Percentiles rank a stretch among this genome's conserved stretches.
phyloP scores from a whole-genome alignment of 2,329 filamentous ascomycete species.

The Sarocladium kiliense region DNA sequence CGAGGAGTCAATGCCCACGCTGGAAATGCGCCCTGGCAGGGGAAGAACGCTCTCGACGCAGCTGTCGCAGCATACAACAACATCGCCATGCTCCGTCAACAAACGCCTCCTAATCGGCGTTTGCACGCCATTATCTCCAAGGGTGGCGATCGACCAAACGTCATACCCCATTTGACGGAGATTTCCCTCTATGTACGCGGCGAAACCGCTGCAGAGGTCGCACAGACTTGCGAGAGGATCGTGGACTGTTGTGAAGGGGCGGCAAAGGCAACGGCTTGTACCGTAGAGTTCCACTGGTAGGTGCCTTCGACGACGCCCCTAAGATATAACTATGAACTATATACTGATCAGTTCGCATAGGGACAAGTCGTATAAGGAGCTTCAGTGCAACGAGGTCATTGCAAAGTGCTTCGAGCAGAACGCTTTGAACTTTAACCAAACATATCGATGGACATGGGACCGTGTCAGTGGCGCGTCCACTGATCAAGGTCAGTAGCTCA shows the following conservation, averaged over 20 bases:
- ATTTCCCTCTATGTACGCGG: slow-evolving; percentile 21
- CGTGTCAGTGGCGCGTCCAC: slow-evolving; percentile 2
- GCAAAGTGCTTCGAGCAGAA: slow-evolving; percentile 20
- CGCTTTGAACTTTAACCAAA: slow-evolving; percentile 21
- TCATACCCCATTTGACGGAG: slow-evolving; percentile 41
- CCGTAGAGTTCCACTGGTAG: slow-evolving; percentile 28
- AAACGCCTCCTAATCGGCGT: slow-evolving; percentile 40
- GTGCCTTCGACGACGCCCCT: slow-evolving; percentile 22
- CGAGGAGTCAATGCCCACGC: slow-evolving; percentile 41
- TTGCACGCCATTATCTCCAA: slow-evolving; percentile 44
- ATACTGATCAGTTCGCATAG: slow-evolving; percentile 17
- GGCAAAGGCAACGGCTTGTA: slow-evolving; percentile 23
- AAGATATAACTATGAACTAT: slow-evolving; percentile 15
- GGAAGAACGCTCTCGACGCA: slow-evolving; percentile 45
- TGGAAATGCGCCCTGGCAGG: slow-evolving; percentile 42
- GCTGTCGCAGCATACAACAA: slow-evolving; percentile 34
- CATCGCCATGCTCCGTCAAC: slow-evolving; percentile 43
- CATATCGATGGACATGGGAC: neutral
- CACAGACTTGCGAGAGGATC: slow-evolving; percentile 18
- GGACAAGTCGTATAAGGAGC: slow-evolving; percentile 17
- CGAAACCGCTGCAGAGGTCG: slow-evolving; percentile 2
- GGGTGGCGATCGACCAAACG: slow-evolving; percentile 25
- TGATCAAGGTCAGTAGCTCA: neutral
- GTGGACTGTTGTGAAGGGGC: slow-evolving; percentile 22
- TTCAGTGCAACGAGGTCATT: slow-evolving; percentile 18